Evolutionary conservation across 1,284 basidiomycete species (phyloP), one percentile per base, ranked within the genome.

Genomic region (Porodaedalea pini): DNA sequence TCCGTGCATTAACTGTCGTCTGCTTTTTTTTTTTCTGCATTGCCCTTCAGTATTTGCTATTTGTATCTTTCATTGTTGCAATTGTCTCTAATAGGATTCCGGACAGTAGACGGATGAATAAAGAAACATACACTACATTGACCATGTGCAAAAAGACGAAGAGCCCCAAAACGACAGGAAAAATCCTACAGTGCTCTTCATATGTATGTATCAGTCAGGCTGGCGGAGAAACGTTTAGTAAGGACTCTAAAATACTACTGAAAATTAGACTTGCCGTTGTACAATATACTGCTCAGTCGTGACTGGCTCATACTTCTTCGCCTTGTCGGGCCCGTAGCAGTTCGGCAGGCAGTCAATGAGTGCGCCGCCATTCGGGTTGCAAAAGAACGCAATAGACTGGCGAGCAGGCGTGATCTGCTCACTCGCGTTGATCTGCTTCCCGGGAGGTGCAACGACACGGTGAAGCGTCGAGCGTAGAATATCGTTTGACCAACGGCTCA

Each of bases 341-440:
- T 80, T 87, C 23, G 91, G 89, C 41, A 94, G 71, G 64, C 88
- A 88, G 23, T 82, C 75, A 59, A 94, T 86, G 57, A 79, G 73
- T 13, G 87, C 75, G 45, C 79, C 78, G 59, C 82, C 81, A 63
- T 93, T 92, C 5, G 91, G 90, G 65, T 91, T 93, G 74, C 86
- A 90, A 73, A 94, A 94, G 76, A 90, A 93, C 4, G 89, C 91
- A 57, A 94, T 88, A 10, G 87, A 90, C 68, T 92, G 88, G 27
- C 91, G 79, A 2, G 75, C 70, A 0, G 90, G 84, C 0, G 82
- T 88, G 57, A 83, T 71, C 29, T 71, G 73, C 62, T 83, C 80
- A 1, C 71, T 75, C 7, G 77, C 74, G 60, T 68, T 79, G 57
- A 80, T 69, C 58, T 76, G 75, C 63, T 74, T 70, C 2, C 75